Evolutionary conservation across 2,329 filamentous ascomycete genomes (phyloP), one percentile per base, ranked within the genome.

Genomic region (Aspergillus persii): DNA sequence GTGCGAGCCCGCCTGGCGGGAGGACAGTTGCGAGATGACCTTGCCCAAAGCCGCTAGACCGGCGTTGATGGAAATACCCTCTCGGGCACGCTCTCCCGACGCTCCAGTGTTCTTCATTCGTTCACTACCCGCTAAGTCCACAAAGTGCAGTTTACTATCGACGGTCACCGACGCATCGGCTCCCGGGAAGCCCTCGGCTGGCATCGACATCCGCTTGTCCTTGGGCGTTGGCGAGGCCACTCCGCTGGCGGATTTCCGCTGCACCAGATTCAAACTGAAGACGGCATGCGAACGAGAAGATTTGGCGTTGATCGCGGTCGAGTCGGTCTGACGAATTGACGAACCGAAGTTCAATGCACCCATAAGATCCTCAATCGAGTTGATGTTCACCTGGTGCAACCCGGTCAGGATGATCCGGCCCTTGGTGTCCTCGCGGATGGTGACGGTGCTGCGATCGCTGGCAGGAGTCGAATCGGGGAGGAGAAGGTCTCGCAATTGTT

Each of bases 131-230:
- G 95, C 95, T 74, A 99, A 80, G 85, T 99, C 95, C 60, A 99
- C 95, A 72, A 99, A 99, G 74, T 99, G 95, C 53, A 99, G 84
- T 77, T 99, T 99, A 86, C 95, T 99, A 76, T 99, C 95, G 8
- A 95, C 90, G 0, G 92, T 97, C 47, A 98, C 84, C 76, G 85
- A 86, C 41, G 75, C 66, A 52, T 83, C 83, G 36, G 85, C 84
- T 9, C 79, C 77, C 2, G 88, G 85, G 81, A 95, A 85, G 44
- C 89, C 85, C 71, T 98, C 95, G 5, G 94, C 72, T 0, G 94
- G 92, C 64, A 96, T 87, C 0, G 95, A 98, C 66, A 90, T 86
- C 61, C 94, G 89, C 78, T 96, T 97, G 64, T 97, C 92, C 31
- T 84, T 81, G 11, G 81, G 81, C 15, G 86, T 81, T 11, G 81